phyloP scores from a whole-genome alignment of 495 filamentous ascomycete genomes.

The Bathelium albidoporum region DNA sequence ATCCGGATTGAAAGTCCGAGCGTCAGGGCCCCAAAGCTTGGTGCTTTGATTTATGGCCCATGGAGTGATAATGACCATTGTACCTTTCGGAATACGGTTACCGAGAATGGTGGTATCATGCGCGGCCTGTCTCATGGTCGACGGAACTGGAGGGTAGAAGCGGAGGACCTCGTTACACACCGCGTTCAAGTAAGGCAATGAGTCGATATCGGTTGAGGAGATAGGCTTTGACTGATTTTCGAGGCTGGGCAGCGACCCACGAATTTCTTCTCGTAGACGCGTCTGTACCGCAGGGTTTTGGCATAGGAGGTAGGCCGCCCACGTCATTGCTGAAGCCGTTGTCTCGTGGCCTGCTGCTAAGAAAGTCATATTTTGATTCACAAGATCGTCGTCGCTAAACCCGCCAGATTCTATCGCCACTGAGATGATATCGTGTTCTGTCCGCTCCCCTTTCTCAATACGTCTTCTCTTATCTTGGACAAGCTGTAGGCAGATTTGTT shows the following conservation, averaged over 20 bases:
- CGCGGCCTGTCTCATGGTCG: slow-evolving; percentile 53
- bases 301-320: slow-evolving; percentile 50
- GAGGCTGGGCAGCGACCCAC: slow-evolving; percentile 51
- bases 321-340: slow-evolving; percentile 49
- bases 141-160: slow-evolving; percentile 46
- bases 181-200: slow-evolving; percentile 49
- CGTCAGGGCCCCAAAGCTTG: slow-evolving; percentile 27
- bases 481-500: slow-evolving; percentile 51
- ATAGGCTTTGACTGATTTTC: slow-evolving; percentile 32
- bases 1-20: slow-evolving; percentile 29
- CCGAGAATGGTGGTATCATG: slow-evolving; percentile 53
- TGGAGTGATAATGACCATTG: slow-evolving; percentile 38
- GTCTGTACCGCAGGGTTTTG: slow-evolving; percentile 47
- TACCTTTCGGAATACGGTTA: slow-evolving; percentile 45
- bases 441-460: slow-evolving; percentile 37
- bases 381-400: slow-evolving; percentile 69
- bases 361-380: slow-evolving; percentile 94
- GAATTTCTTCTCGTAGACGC: slow-evolving; percentile 51
- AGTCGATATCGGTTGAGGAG: slow-evolving; percentile 41
- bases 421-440: slow-evolving; percentile 68
- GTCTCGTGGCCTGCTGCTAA: slow-evolving; percentile 85
- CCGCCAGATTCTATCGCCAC: slow-evolving; percentile 67
- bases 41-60: slow-evolving; percentile 29
- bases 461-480: slow-evolving; percentile 58
- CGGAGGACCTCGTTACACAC: slow-evolving; percentile 52